These are phyloP conservation scores for Geum urbanum DNA, from an alignment of 306 rosid species.

Conservation along the genomic window DNA sequence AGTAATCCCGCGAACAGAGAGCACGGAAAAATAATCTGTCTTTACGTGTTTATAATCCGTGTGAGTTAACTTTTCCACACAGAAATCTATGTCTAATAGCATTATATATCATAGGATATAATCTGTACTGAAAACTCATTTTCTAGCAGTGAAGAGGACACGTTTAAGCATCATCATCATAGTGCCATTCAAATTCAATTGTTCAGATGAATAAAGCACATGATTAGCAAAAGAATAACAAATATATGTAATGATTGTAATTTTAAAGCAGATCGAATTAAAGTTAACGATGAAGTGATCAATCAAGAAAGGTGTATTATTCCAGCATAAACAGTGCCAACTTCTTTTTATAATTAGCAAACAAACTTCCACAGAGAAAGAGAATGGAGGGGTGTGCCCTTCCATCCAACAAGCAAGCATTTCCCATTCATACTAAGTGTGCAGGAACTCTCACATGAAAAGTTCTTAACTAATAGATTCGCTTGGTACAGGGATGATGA, in stretches of 20 bases:
- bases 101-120: no score
- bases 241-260: not conserved
- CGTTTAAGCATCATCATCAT: slow-evolving; percentile 1
- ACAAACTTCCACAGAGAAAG: slow-evolving; percentile 61
- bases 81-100: no score
- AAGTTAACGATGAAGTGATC: not conserved
- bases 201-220: slow-evolving; percentile 8
- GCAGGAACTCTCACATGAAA: slow-evolving; percentile 37
- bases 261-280: not conserved
- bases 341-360: slow-evolving; percentile 5
- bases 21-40: no score
- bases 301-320: not conserved
- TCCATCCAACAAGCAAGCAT: slow-evolving; percentile 52
- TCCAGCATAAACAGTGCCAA: no score
- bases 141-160: not conserved
- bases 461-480: slow-evolving; percentile 38
- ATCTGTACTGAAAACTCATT: no score
- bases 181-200: not conserved
- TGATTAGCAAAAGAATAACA: not conserved
- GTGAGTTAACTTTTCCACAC: no score
- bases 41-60: no score
- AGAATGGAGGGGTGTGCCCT: slow-evolving; percentile 59
- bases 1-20: no score
- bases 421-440: slow-evolving; percentile 42
- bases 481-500: slow-evolving; percentile 50